phyloP scores from a whole-genome alignment of 345 rosid genomes.

The Gossypium sturtianum region DNA sequence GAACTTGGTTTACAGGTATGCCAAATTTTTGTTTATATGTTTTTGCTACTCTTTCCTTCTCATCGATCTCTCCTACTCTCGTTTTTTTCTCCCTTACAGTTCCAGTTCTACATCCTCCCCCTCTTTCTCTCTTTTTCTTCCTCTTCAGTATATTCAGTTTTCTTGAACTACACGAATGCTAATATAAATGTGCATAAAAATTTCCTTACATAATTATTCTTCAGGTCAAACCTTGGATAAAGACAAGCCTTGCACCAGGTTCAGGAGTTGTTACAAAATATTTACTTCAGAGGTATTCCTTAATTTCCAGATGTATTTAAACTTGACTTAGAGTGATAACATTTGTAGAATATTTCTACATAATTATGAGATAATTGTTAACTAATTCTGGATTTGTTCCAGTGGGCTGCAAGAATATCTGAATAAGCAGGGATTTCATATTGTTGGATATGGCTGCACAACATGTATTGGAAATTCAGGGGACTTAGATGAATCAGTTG shows the following conservation, averaged over 20 bases:
- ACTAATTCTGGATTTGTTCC: slow-evolving; percentile 19
- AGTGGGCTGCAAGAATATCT: slow-evolving; percentile 91
- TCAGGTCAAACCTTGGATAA: slow-evolving; percentile 96
- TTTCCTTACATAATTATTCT: slow-evolving; percentile 17
- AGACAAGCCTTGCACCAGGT: slow-evolving; percentile 99
- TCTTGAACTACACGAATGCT: not conserved
- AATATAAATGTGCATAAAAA: not conserved
- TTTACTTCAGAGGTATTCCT: slow-evolving; percentile 59
- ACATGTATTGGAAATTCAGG: slow-evolving; percentile 99
- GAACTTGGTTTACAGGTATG: slow-evolving; percentile 91
- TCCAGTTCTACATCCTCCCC: too few species aligned
- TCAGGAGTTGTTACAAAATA: slow-evolving; percentile 98
- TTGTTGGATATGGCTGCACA: slow-evolving; percentile 98
- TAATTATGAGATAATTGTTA: not conserved
- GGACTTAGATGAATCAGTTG: slow-evolving; percentile 89
- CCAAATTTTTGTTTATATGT: not conserved
- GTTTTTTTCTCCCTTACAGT: not conserved
- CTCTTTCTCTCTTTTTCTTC: not conserved
- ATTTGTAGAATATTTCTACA: not conserved
- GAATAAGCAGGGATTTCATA: slow-evolving; percentile 85
- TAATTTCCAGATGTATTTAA: not conserved
- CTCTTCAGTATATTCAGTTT: not conserved
- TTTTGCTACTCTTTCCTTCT: not conserved
- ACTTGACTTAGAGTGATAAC: not conserved
- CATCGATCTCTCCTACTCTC: not conserved